Percentiles rank a stretch among this genome's conserved stretches.
Conservation (phyloP, 2,329 filamentous ascomycete species). For the Claviceps digitariae region DNA sequence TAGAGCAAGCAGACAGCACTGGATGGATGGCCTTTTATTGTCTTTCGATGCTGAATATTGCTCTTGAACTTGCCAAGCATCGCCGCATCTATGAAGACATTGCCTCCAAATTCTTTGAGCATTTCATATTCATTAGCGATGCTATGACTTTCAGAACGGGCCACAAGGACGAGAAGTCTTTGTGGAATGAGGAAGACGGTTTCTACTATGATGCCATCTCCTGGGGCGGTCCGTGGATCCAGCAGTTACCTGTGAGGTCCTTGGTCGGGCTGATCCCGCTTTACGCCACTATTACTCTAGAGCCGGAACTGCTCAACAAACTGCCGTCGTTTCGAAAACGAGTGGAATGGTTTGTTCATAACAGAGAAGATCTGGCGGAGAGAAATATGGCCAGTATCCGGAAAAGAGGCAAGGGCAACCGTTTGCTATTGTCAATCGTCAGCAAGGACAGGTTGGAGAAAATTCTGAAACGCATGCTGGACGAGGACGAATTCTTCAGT, state of each 20-base stretch:
- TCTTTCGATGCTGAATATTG: slow-evolving; percentile 92
- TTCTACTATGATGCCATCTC: slow-evolving; percentile 99
- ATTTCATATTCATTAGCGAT: slow-evolving; percentile 95
- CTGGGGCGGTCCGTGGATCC: slow-evolving; percentile 84
- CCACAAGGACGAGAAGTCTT: slow-evolving; percentile 59
- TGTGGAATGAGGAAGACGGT: slow-evolving; percentile 94
- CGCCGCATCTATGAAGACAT: slow-evolving; percentile 92
- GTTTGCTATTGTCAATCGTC: slow-evolving; percentile 77
- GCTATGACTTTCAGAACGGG: slow-evolving; percentile 79
- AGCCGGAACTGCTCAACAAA: slow-evolving; percentile 85
- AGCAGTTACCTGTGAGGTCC: slow-evolving; percentile 83
- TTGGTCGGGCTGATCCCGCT: slow-evolving; percentile 88
- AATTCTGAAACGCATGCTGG: slow-evolving; percentile 83
- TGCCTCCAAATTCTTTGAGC: slow-evolving; percentile 96
- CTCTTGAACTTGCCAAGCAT: slow-evolving; percentile 88
- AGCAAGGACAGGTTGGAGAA: slow-evolving; percentile 85
- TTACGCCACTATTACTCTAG: slow-evolving; percentile 81
- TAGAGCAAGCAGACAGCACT: slow-evolving; percentile 94
- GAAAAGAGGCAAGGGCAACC: slow-evolving; percentile 78
- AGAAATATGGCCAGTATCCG: slow-evolving; percentile 90
- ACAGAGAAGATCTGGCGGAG: slow-evolving; percentile 74
- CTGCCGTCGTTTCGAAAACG: slow-evolving; percentile 88
- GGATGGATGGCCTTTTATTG: slow-evolving; percentile 99
- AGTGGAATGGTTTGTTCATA: slow-evolving; percentile 86
- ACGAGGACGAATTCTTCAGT: slow-evolving; percentile 85